Conservation (phyloP, 2,329 filamentous ascomycete genomes). For the Fonsecaea monophora region DNA sequence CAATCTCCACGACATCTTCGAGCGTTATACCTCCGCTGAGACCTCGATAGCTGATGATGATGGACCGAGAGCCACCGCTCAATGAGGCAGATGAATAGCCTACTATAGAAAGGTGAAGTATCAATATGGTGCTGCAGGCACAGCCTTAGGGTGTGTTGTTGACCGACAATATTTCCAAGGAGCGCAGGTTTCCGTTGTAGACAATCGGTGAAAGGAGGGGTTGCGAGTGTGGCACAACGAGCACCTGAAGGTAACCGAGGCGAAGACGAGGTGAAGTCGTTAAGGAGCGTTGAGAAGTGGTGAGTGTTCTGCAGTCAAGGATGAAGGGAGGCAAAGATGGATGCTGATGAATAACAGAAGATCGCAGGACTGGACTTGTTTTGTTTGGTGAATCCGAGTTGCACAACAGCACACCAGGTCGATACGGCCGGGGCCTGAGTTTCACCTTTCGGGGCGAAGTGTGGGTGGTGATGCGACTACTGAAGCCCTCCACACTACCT, state of each 20-base stretch:
- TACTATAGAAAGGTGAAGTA: neutral
- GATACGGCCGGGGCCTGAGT: constrained; percentile 6
- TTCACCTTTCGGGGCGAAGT: constrained; percentile 18
- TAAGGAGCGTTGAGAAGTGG: constrained; percentile 19
- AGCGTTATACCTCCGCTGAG: neutral
- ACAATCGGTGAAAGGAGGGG: constrained; percentile 28
- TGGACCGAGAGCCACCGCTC: neutral
- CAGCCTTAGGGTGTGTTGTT: constrained; percentile 8
- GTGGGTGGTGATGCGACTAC: constrained; percentile 12
- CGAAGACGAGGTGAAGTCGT: constrained; percentile 12
- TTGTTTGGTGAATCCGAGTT: constrained; percentile 5
- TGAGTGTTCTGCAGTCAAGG: constrained; percentile 7
- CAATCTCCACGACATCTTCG: constrained; percentile 74
- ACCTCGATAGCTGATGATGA: constrained; percentile 8
- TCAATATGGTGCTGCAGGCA: constrained; percentile 5
- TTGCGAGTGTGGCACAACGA: constrained; percentile 10
- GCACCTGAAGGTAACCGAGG: constrained; percentile 9
- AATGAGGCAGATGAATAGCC: neutral
- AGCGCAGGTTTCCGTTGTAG: constrained; percentile 3
- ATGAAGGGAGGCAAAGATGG: constrained; percentile 1
- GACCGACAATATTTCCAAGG: constrained; percentile 20
- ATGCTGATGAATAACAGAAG: constrained; percentile 22
- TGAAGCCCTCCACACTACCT: constrained; percentile 8
- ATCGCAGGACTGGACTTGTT: constrained; percentile 4
- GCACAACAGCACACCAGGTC: constrained; percentile 8